phyloP scores from a whole-genome alignment of 805 yeast genomes.

The Starmerella etchellsii region DNA sequence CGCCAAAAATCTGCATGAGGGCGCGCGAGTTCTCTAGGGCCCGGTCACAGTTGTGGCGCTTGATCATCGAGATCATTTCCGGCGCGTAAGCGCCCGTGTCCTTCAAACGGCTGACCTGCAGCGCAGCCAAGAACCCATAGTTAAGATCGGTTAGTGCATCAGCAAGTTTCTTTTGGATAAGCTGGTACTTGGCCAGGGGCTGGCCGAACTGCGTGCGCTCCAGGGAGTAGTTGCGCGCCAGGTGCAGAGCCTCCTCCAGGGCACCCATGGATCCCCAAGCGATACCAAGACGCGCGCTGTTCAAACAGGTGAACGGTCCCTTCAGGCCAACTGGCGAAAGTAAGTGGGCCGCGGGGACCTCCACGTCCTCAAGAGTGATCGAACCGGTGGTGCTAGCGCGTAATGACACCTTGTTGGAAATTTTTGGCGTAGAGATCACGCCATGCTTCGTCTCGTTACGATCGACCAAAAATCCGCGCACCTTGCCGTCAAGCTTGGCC shows the following conservation, averaged over 20 bases:
- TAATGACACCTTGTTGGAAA: conserved; percentile 30
- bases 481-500: conserved; percentile 34
- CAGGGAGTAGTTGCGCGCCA: conserved; percentile 30
- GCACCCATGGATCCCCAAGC: conserved; percentile 37
- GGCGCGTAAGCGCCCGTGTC: conserved; percentile 30
- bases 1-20: conserved; percentile 35
- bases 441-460: conserved; percentile 25
- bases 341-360: conserved; percentile 33
- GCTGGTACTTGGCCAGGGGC: conserved; percentile 32
- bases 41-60: conserved; percentile 34
- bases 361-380: conserved; percentile 33
- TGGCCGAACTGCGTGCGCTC: conserved; percentile 32
- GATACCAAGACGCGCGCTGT: conserved; percentile 34
- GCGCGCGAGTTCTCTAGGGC: conserved; percentile 29
- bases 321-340: conserved; percentile 30
- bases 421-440: conserved; percentile 31
- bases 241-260: conserved; percentile 29
- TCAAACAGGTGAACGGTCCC: conserved; percentile 36
- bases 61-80: conserved; percentile 34
- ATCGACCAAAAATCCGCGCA: conserved; percentile 34
- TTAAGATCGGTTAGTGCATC: conserved; percentile 32
- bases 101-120: conserved; percentile 33
- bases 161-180: conserved; percentile 33
- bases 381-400: conserved; percentile 34
- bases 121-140: conserved; percentile 30